These are phyloP conservation scores for Dactylis glomerata DNA, from an alignment of 176 grass and related monocot genomes.

Conservation along the genomic window DNA sequence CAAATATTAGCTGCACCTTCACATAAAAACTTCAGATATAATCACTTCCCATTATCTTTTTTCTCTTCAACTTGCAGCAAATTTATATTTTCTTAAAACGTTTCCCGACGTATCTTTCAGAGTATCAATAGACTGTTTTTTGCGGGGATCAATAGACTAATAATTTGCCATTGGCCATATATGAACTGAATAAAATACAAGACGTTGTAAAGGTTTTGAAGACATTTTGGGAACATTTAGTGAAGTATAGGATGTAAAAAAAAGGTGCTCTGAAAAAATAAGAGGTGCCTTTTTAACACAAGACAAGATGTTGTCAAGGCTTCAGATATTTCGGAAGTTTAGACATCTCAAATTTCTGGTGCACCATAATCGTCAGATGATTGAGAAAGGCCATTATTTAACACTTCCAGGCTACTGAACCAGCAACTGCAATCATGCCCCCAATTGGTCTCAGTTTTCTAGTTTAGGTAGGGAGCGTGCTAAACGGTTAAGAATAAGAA, in stretches of 20 bases:
- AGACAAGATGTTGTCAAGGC: not conserved
- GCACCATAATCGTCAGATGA: not conserved
- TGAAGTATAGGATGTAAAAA: not conserved
- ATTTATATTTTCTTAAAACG: not conserved
- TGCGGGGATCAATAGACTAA: too few species aligned
- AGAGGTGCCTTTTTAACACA: not conserved
- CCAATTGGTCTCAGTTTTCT: not conserved
- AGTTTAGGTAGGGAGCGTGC: conserved; percentile 4
- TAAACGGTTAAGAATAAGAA: not conserved
- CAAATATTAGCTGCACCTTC: not conserved
- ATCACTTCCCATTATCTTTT: not conserved
- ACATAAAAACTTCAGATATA: not conserved
- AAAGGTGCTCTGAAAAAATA: not conserved
- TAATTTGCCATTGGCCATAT: not conserved
- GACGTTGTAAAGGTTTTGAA: not conserved
- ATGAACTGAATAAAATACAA: not conserved
- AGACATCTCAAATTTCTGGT: not conserved
- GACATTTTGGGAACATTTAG: not conserved
- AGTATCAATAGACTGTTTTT: not conserved
- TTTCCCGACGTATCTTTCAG: not conserved
- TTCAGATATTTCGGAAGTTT: not conserved
- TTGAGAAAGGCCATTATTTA: not conserved
- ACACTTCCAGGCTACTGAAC: not conserved
- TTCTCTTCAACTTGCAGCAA: not conserved
- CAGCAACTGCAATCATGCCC: not conserved